A percentile compares a stretch with the other conserved stretches of the same genome.
Conservation (phyloP, 768 basidiomycete genomes). For the Hypholoma fasciculare region DNA sequence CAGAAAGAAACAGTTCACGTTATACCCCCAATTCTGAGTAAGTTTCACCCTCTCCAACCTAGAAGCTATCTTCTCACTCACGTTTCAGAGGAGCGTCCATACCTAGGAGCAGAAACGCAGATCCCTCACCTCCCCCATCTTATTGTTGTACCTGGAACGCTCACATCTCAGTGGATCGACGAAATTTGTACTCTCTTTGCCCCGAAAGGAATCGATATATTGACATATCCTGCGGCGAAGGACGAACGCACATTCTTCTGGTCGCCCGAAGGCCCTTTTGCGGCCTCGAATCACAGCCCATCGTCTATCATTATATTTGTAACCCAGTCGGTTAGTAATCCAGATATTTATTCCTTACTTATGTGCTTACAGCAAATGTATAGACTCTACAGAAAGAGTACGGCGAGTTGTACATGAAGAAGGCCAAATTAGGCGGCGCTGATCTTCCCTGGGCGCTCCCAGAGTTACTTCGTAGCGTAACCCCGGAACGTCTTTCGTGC, state of each 20-base stretch:
- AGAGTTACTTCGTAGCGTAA: conserved; percentile 3
- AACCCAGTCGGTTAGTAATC: conserved; percentile 26
- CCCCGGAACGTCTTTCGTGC: background rate
- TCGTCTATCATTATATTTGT: conserved; percentile 21
- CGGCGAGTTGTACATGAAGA: background rate
- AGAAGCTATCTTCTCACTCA: background rate
- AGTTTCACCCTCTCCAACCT: background rate
- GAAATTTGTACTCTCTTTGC: conserved; percentile 17
- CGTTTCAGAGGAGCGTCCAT: background rate
- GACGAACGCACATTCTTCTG: conserved; percentile 17
- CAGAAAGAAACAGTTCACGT: background rate
- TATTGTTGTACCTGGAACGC: conserved; percentile 23
- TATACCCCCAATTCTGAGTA: background rate
- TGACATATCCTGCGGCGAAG: conserved; percentile 19
- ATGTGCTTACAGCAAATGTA: too few species aligned
- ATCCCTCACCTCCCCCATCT: conserved; percentile 20
- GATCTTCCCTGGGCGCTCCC: conserved; percentile 1
- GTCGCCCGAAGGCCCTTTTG: conserved; percentile 13
- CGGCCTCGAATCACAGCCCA: background rate
- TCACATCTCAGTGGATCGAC: conserved; percentile 22
- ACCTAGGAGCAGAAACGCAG: background rate
- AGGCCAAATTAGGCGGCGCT: conserved; percentile 4
- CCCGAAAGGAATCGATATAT: conserved; percentile 20
- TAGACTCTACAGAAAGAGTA: conserved; percentile 10
- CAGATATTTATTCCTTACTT: too few species aligned